Evolutionary conservation across 1,139 yeast species (phyloP).

Genomic region (Diutina neorugosa): DNA sequence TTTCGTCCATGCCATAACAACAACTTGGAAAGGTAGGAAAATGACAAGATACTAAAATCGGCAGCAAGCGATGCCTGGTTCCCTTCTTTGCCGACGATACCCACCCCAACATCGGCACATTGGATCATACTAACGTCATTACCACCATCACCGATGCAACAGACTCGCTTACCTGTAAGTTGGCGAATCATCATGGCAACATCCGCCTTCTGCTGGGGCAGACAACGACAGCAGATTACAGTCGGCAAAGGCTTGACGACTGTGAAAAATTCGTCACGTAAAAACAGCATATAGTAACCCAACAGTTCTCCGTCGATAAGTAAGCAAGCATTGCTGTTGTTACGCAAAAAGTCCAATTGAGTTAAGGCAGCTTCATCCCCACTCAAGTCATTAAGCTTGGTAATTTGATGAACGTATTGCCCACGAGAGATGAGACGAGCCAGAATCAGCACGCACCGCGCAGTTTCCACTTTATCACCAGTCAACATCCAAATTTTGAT

Average conservation of each 20-base stretch:
- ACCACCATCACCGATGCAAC: constrained; percentile 99
- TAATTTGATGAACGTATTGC: constrained; percentile 80
- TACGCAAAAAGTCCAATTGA: constrained; percentile 57
- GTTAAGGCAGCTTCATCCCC: constrained; percentile 56
- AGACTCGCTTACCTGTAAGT: constrained; percentile 77
- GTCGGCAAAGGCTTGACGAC: constrained; percentile 74
- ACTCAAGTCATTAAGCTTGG: constrained; percentile 32
- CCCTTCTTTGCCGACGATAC: constrained; percentile 98
- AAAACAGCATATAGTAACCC: constrained; percentile 51
- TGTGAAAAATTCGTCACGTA: constrained; percentile 59
- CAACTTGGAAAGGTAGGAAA: constrained; percentile 76
- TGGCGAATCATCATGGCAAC: constrained; percentile 72
- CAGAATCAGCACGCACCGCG: constrained; percentile 90
- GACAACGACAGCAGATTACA: constrained; percentile 94
- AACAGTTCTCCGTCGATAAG: constrained; percentile 92
- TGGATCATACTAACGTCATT: constrained; percentile 99
- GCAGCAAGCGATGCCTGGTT: constrained; percentile 96
- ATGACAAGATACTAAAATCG: constrained; percentile 88
- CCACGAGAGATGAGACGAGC: constrained; percentile 89
- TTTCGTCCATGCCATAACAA: constrained; percentile 97
- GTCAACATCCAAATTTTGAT: constrained; percentile 98
- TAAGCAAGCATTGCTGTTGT: constrained; percentile 63
- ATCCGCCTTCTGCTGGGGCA: constrained; percentile 98
- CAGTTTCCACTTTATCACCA: constrained; percentile 98
- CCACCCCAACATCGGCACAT: constrained; percentile 97